Percentiles rank a stretch among this genome's conserved stretches.
These are phyloP conservation scores for Neonectria ditissima DNA, from an alignment of 2,329 filamentous ascomycete genomes.

Conservation along the genomic window DNA sequence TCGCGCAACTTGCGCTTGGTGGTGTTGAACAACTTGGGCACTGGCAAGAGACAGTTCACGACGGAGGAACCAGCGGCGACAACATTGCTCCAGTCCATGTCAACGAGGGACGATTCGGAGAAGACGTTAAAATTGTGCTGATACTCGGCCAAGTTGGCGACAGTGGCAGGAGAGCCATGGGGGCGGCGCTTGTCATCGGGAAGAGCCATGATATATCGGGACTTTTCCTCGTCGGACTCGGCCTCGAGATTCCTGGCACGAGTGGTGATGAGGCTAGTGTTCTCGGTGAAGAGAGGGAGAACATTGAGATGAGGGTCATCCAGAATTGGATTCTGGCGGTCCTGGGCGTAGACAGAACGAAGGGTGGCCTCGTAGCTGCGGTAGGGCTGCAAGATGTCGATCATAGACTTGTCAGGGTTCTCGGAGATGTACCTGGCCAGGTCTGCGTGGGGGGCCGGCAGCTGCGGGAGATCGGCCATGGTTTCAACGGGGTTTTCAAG, in stretches of 20 bases:
- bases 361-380: conserved; percentile 75
- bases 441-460: conserved; percentile 60
- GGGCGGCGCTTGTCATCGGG: conserved; percentile 70
- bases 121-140: conserved; percentile 85
- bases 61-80: conserved; percentile 85
- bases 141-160: conserved; percentile 76
- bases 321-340: conserved; percentile 69
- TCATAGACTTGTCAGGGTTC: conserved; percentile 65
- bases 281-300: conserved; percentile 72
- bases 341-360: conserved; percentile 76
- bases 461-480: conserved; percentile 54
- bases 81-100: conserved; percentile 85
- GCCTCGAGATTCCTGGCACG: conserved; percentile 69
- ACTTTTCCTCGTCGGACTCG: conserved; percentile 71
- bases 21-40: conserved; percentile 69
- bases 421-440: conserved; percentile 66
- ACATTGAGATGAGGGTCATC: conserved; percentile 71
- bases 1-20: conserved; percentile 73
- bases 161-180: conserved; percentile 74
- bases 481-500: conserved; percentile 47
- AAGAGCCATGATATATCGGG: conserved; percentile 77
- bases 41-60: conserved; percentile 80
- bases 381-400: conserved; percentile 73
- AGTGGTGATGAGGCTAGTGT: conserved; percentile 68
- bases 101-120: conserved; percentile 79